A percentile compares a stretch with the other conserved stretches of the same genome.
phyloP scores from a whole-genome alignment of 2,329 filamentous ascomycete genomes.

The Rhinocladiella mackenziei region DNA sequence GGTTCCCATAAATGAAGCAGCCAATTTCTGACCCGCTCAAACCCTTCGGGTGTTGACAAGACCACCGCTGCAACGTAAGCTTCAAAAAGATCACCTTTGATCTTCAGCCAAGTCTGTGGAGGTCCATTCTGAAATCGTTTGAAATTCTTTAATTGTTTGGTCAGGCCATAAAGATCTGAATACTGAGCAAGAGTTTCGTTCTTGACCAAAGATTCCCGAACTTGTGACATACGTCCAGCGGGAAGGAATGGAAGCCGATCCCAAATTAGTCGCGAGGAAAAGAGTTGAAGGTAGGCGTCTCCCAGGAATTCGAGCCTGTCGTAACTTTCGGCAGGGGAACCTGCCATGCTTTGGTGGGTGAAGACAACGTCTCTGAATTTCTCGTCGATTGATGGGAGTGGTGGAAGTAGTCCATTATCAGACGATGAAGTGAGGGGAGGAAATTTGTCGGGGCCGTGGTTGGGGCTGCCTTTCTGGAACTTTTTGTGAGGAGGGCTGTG shows the following conservation, averaged over 20 bases:
- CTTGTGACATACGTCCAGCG: slow-evolving; percentile 66
- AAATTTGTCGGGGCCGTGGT: neutral
- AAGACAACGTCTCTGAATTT: slow-evolving; percentile 23
- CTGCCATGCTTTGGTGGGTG: slow-evolving; percentile 21
- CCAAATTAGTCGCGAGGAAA: slow-evolving; percentile 71
- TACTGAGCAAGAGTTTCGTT: slow-evolving; percentile 73
- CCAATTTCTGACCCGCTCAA: slow-evolving; percentile 63
- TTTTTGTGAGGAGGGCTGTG: slow-evolving; percentile 6
- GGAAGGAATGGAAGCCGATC: slow-evolving; percentile 63
- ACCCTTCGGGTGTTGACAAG: slow-evolving; percentile 60
- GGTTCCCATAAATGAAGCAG: slow-evolving; percentile 69
- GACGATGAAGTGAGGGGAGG: neutral
- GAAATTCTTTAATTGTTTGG: slow-evolving; percentile 58
- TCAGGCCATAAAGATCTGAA: slow-evolving; percentile 66
- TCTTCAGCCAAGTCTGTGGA: slow-evolving; percentile 57
- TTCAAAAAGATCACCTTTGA: slow-evolving; percentile 83
- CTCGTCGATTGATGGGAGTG: slow-evolving; percentile 21
- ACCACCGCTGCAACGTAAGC: slow-evolving; percentile 80
- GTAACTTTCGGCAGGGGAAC: slow-evolving; percentile 50
- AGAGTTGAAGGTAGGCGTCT: slow-evolving; percentile 77
- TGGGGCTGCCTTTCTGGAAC: slow-evolving; percentile 2
- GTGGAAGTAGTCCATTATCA: slow-evolving; percentile 20
- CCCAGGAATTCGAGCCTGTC: slow-evolving; percentile 86
- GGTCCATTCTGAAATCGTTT: slow-evolving; percentile 32
- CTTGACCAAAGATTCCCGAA: slow-evolving; percentile 74